These are phyloP conservation scores for Torrubiellomyces zombiae DNA, from an alignment of 2,329 filamentous ascomycete species.

Conservation along the genomic window DNA sequence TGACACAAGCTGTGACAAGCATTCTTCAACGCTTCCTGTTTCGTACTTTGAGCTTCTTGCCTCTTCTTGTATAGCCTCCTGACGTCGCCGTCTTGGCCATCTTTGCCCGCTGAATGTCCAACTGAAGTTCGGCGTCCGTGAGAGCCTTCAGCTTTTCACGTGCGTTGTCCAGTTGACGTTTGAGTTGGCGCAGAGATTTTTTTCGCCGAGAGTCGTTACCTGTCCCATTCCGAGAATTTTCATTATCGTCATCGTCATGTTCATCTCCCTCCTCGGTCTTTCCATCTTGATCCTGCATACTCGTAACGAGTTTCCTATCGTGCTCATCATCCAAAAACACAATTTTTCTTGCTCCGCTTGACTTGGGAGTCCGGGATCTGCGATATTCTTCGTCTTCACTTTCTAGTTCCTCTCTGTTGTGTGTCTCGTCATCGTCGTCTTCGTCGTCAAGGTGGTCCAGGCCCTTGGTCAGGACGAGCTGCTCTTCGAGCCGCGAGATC, in stretches of 20 bases:
- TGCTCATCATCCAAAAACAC: slow-evolving; percentile 30
- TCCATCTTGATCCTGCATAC: slow-evolving; percentile 16
- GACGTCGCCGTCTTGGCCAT: slow-evolving; percentile 50
- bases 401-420: slow-evolving; percentile 16
- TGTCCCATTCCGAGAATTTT: slow-evolving; percentile 10
- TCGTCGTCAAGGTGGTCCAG: slow-evolving; percentile 20
- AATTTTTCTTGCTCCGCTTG: slow-evolving; percentile 27
- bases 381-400: slow-evolving; percentile 16
- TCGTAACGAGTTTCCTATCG: slow-evolving; percentile 14
- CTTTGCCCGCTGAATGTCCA: slow-evolving; percentile 42
- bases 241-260: slow-evolving; percentile 7
- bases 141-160: slow-evolving; percentile 38
- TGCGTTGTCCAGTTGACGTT: slow-evolving; percentile 29
- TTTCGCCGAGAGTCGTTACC: slow-evolving; percentile 21
- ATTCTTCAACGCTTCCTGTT: slow-evolving; percentile 38
- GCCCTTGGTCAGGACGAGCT: slow-evolving; percentile 26
- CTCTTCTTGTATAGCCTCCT: slow-evolving; percentile 40
- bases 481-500: slow-evolving; percentile 35
- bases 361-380: no score
- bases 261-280: slow-evolving; percentile 11
- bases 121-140: slow-evolving; percentile 35
- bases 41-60: slow-evolving; percentile 45
- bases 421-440: slow-evolving; percentile 14
- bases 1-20: not conserved
- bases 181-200: slow-evolving; percentile 27